Evolutionary conservation across 495 filamentous ascomycete genomes (phyloP).

Genomic region (Patellaria atrata): DNA sequence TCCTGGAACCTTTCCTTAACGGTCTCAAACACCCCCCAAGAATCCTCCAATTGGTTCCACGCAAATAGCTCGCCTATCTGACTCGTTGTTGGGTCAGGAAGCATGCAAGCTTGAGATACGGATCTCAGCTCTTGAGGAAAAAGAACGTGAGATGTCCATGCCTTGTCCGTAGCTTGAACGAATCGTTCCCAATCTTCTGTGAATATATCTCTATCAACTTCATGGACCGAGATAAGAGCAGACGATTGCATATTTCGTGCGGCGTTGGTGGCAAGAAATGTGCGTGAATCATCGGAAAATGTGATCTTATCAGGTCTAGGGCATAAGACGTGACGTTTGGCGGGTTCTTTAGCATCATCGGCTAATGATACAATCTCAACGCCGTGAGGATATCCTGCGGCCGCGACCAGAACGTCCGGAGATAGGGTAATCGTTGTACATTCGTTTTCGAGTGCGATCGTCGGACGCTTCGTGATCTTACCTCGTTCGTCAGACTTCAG

Average conservation of each 20-base stretch:
- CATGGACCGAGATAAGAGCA: slow-evolving; percentile 14
- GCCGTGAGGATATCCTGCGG: slow-evolving; percentile 71
- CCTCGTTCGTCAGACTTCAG: slow-evolving; percentile 34
- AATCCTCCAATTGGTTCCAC: slow-evolving; percentile 17
- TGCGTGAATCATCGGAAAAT: slow-evolving; percentile 72
- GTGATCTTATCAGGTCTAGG: slow-evolving; percentile 60
- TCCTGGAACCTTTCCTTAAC: slow-evolving; percentile 11
- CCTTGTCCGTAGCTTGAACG: slow-evolving; percentile 11
- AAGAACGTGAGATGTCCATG: slow-evolving; percentile 15
- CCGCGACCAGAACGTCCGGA: slow-evolving; percentile 65
- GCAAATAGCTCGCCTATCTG: slow-evolving; percentile 20
- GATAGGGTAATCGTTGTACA: slow-evolving; percentile 48
- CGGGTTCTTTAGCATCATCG: slow-evolving; percentile 44
- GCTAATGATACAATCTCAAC: slow-evolving; percentile 74
- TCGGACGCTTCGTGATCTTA: slow-evolving; percentile 41
- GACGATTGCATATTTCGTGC: slow-evolving; percentile 23
- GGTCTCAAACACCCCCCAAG: slow-evolving; percentile 19
- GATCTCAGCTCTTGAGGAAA: slow-evolving; percentile 15
- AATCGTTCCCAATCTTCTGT: slow-evolving; percentile 18
- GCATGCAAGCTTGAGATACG: slow-evolving; percentile 16
- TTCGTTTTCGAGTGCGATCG: slow-evolving; percentile 49
- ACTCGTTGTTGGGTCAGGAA: slow-evolving; percentile 13
- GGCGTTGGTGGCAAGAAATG: slow-evolving; percentile 68
- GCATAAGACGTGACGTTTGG: slow-evolving; percentile 69
- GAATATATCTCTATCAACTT: slow-evolving; percentile 15